Conservation (phyloP, 352 stramenopile species). For the Phytophthora chlamydospora region DNA sequence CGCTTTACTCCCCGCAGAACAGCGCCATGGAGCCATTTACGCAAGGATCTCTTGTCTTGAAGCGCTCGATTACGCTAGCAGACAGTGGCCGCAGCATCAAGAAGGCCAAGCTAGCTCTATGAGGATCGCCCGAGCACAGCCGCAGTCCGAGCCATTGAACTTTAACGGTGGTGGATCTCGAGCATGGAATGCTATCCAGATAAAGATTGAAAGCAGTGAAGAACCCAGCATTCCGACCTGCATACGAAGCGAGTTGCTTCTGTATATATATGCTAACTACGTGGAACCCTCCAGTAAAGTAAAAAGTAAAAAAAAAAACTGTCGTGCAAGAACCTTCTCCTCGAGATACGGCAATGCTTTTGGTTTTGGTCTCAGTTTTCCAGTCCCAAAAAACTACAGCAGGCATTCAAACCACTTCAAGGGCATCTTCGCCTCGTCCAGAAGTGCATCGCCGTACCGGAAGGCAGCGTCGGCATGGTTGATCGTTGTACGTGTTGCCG, state of each 20-base stretch:
- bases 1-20: slow-evolving; percentile 24
- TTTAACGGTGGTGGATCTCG: neutral
- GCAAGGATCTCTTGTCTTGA: slow-evolving; percentile 23
- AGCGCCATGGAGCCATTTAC: slow-evolving; percentile 14
- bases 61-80: slow-evolving; percentile 29
- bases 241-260: slow-evolving; percentile 33
- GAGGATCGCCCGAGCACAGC: slow-evolving; percentile 13
- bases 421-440: slow-evolving; percentile 40
- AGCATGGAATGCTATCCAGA: slow-evolving; percentile 23
- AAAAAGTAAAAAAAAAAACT: slow-evolving; percentile 35
- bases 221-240: slow-evolving; percentile 19
- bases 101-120: slow-evolving; percentile 30
- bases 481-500: slow-evolving; percentile 27
- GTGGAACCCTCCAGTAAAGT: slow-evolving; percentile 34
- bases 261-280: slow-evolving; percentile 36
- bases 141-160: slow-evolving; percentile 1
- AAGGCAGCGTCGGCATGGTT: slow-evolving; percentile 49
- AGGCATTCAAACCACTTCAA: slow-evolving; percentile 56
- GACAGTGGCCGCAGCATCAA: slow-evolving; percentile 24
- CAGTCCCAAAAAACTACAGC: slow-evolving; percentile 13
- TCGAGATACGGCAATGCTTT: neutral
- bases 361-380: neutral
- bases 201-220: slow-evolving; percentile 21
- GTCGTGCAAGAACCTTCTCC: neutral
- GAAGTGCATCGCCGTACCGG: slow-evolving; percentile 39